Evolutionary conservation across 306 rosid species (phyloP).

Genomic region (Trifolium pratense): DNA sequence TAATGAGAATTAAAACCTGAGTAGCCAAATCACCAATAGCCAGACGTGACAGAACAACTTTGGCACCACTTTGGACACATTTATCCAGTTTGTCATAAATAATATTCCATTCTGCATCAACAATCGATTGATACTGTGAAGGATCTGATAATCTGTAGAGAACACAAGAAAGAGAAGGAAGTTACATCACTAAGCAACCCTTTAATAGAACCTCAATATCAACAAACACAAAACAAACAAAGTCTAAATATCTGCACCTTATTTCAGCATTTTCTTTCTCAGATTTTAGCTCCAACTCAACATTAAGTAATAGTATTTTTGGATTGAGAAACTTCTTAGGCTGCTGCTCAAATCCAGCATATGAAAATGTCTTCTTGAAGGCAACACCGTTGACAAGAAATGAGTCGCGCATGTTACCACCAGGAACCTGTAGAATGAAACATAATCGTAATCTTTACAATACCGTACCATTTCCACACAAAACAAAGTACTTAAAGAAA

Average conservation of each 20-base stretch:
- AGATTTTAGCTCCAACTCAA: conserved; percentile 96
- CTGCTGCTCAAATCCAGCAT: conserved; percentile 99
- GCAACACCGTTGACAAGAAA: conserved; percentile 97
- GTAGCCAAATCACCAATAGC: conserved; percentile 98
- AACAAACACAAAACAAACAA: conserved; percentile 15
- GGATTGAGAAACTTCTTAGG: conserved; percentile 90
- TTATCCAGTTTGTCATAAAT: conserved; percentile 95
- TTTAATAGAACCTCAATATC: not conserved
- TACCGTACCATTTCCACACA: conserved; percentile 20
- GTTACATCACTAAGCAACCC: conserved; percentile 15
- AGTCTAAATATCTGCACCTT: conserved; percentile 56
- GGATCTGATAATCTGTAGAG: conserved; percentile 90
- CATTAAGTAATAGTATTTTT: conserved; percentile 76
- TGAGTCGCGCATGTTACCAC: conserved; percentile 96
- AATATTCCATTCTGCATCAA: conserved; percentile 99
- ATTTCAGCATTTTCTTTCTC: conserved; percentile 99
- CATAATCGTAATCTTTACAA: conserved; percentile 29
- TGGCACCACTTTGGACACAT: conserved; percentile 93
- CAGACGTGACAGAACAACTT: conserved; percentile 94
- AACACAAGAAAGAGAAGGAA: conserved; percentile 25
- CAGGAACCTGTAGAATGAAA: conserved; percentile 80
- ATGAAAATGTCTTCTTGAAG: conserved; percentile 96
- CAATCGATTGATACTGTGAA: conserved; percentile 93
- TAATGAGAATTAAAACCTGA: conserved; percentile 61
- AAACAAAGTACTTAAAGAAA: no score